Percentiles rank a stretch among this genome's conserved stretches.
Conservation (phyloP, 495 filamentous ascomycete genomes). For the Aspergillus ostianus region DNA sequence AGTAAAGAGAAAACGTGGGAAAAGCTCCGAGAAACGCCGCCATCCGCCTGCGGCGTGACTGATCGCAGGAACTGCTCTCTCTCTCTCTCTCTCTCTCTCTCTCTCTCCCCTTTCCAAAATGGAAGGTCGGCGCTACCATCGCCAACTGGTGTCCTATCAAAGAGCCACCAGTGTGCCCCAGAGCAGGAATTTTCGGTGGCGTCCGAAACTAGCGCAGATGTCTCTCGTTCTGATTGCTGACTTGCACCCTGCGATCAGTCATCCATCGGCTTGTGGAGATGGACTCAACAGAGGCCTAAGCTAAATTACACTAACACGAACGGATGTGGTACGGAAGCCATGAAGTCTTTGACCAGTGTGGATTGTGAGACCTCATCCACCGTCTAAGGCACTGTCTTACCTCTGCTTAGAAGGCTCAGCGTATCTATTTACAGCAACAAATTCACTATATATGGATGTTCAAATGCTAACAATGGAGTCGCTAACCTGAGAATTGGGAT, state of each 20-base stretch:
- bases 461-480: background rate
- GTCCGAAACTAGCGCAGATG: slow-evolving; percentile 9
- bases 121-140: background rate
- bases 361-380: slow-evolving; percentile 1
- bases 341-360: background rate
- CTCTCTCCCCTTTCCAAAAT: background rate
- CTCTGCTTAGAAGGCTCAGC: background rate
- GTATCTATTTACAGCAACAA: background rate
- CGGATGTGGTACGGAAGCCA: slow-evolving; percentile 1
- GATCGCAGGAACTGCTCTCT: background rate
- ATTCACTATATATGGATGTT: background rate
- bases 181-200: slow-evolving; percentile 3
- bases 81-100: background rate
- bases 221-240: slow-evolving; percentile 9
- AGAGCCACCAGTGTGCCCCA: slow-evolving; percentile 1
- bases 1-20: background rate
- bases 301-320: slow-evolving; percentile 6
- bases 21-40: slow-evolving; percentile 3
- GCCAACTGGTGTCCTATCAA: slow-evolving; percentile 2
- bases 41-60: background rate
- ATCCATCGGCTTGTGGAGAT: slow-evolving; percentile 6
- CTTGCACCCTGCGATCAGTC: slow-evolving; percentile 3
- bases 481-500: background rate
- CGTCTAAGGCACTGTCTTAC: slow-evolving; percentile 2
- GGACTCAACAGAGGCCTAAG: background rate